phyloP scores from a whole-genome alignment of 495 filamentous ascomycete species.

The Xylaria bambusicola region DNA sequence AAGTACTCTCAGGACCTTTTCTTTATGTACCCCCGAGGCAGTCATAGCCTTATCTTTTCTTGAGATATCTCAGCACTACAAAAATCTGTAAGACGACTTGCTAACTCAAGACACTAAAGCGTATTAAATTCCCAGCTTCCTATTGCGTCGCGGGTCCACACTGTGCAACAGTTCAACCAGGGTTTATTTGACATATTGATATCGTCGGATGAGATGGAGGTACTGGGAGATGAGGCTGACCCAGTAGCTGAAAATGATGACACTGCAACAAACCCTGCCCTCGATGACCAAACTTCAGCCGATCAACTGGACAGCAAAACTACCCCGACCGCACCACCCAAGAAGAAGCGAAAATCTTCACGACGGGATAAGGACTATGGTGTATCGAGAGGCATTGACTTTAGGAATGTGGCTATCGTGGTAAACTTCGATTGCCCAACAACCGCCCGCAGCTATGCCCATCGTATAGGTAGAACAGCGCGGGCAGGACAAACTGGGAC shows the following conservation, averaged over 20 bases:
- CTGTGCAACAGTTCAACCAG: constrained; percentile 97
- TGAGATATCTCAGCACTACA: background rate
- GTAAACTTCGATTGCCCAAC: constrained; percentile 96
- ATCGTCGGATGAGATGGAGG: constrained; percentile 89
- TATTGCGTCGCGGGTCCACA: constrained; percentile 87
- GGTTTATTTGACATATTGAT: constrained; percentile 96
- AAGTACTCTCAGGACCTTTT: background rate
- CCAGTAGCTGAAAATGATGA: constrained; percentile 27
- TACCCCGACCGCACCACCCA: constrained; percentile 23
- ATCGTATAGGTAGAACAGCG: constrained; percentile 92
- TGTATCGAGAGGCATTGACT: constrained; percentile 87
- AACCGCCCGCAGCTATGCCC: constrained; percentile 81
- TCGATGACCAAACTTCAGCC: background rate
- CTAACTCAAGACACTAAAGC: constrained; percentile 47
- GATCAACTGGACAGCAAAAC: constrained; percentile 29
- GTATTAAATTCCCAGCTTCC: constrained; percentile 94
- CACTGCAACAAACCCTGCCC: background rate
- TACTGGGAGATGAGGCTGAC: constrained; percentile 66
- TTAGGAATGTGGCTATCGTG: constrained; percentile 90
- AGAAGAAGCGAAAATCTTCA: constrained; percentile 64
- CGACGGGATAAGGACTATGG: constrained; percentile 82
- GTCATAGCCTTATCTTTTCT: too few species aligned
- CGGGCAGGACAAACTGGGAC: constrained; percentile 88
- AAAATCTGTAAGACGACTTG: background rate
- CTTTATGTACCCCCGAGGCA: background rate